A percentile compares a stretch with the other conserved stretches of the same genome.
Conservation (phyloP, 495 filamentous ascomycete species). For the Talaromyces adpressus region DNA sequence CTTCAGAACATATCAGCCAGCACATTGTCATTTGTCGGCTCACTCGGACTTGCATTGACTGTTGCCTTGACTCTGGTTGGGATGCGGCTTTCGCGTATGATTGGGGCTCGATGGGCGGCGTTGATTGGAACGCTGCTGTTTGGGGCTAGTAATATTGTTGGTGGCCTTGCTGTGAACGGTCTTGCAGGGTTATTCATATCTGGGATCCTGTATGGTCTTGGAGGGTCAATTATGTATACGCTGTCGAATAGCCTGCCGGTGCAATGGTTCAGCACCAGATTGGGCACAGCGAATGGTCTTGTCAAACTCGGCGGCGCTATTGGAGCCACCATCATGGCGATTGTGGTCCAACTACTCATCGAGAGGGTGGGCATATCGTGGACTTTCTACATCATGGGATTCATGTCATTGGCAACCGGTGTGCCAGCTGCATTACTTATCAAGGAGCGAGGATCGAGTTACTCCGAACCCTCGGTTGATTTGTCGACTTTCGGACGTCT, state of each 20-base stretch:
- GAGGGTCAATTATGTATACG: constrained; percentile 22
- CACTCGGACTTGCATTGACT: neutral
- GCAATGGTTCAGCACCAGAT: constrained; percentile 33
- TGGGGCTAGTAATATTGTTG: constrained; percentile 1
- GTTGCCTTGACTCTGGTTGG: neutral
- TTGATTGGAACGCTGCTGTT: neutral
- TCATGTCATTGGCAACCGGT: constrained; percentile 23
- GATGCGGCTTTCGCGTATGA: neutral
- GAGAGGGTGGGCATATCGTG: constrained; percentile 26
- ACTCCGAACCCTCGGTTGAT: neutral
- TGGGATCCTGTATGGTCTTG: constrained; percentile 31
- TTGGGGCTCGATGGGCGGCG: neutral
- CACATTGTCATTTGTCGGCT: neutral
- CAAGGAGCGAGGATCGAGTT: constrained; percentile 23
- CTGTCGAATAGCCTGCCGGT: constrained; percentile 17
- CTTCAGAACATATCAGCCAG: constrained; percentile 14
- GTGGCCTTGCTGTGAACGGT: constrained; percentile 26
- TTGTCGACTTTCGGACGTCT: constrained; percentile 10
- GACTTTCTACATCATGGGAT: constrained; percentile 32
- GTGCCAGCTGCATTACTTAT: constrained; percentile 40
- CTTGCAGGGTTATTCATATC: constrained; percentile 38
- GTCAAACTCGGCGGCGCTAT: constrained; percentile 36
- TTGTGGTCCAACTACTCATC: constrained; percentile 25
- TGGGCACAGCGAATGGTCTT: constrained; percentile 36
- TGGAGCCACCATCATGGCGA: constrained; percentile 25